A percentile compares a stretch with the other conserved stretches of the same genome.
Evolutionary conservation across 169 alveolate genomes (phyloP).

Genomic region (Plasmodium vivax): DNA sequence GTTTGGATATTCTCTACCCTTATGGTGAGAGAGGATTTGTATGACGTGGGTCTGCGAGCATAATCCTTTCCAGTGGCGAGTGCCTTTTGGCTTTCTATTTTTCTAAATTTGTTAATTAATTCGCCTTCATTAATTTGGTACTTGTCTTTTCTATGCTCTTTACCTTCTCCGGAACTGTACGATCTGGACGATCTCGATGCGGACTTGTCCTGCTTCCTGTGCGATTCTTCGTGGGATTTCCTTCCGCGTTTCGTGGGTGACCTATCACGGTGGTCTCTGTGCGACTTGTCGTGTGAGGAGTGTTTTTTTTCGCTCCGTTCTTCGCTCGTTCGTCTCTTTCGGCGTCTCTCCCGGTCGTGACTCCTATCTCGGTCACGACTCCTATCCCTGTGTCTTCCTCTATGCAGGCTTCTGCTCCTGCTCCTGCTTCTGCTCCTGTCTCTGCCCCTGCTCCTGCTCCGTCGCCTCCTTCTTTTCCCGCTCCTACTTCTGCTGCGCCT

Average conservation of each 20-base stretch:
- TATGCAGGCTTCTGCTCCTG: neutral
- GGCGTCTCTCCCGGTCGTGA: constrained; percentile 8
- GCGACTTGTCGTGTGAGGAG: constrained; percentile 28
- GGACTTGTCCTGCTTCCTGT: constrained; percentile 16
- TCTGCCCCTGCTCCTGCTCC: neutral
- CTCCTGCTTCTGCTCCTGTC: constrained; percentile 2
- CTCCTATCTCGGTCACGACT: neutral
- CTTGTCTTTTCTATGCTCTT: constrained; percentile 28
- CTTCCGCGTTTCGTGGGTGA: constrained; percentile 9
- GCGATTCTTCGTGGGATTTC: constrained; percentile 6
- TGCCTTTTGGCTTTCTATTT: constrained; percentile 82
- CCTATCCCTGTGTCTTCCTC: neutral
- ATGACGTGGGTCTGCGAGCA: constrained; percentile 83
- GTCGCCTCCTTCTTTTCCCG: constrained; percentile 8
- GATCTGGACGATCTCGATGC: constrained; percentile 23
- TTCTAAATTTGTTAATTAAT: constrained; percentile 77
- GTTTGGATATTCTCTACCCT: constrained; percentile 75
- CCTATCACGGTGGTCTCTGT: constrained; percentile 17
- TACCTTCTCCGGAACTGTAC: constrained; percentile 15
- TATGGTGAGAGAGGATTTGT: constrained; percentile 82
- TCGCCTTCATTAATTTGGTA: constrained; percentile 76
- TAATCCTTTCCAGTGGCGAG: constrained; percentile 85
- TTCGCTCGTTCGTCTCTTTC: constrained; percentile 20
- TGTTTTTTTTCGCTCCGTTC: constrained; percentile 1
- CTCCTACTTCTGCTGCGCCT: constrained; percentile 53